Evolutionary conservation across 352 stramenopile genomes (phyloP), one percentile per base, ranked within the genome.

Genomic region (Phytophthora fragariae): DNA sequence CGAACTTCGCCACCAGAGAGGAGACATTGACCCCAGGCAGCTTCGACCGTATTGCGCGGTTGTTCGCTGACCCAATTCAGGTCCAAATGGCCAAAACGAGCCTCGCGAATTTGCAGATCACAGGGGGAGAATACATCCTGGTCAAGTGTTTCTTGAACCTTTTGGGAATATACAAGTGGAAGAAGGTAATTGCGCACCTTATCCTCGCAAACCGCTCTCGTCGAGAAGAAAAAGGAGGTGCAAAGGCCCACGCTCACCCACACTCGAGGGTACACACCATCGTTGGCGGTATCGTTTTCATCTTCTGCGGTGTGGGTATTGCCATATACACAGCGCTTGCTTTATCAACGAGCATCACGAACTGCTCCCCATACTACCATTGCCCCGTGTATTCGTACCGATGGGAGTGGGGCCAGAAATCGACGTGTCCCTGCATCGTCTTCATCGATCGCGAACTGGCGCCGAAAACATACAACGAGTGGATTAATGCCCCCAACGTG

Each of bases 151-250:
- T 78, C 6, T 67, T 89, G n/a, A 75, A 83, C 6, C 15, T 84
- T 0, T 15, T 89, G 9, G 81, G 77, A 10, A 68, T 84, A 2
- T 84, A 83, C 79, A 89, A 89, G 53, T 89, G 77, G 79, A 74
- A 75, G 7, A 84, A 82, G 27, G 78, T 86, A 4, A 82, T 85
- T 37, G 27, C 64, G 0, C 63, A 78, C 24, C 55, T 87, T 2
- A 79, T 89, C 1, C 66, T 75, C 11, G 68, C 55, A 4, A 79
- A 77, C 14, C 60, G 76, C 15, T 64, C 44, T 21, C 64, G 67
- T 5, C 68, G 66, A 33, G 46, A 77, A 50, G 65, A 73, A 5
- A 62, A 70, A n/a, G 33, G 1, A 24, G 27, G 21, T 10, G 50
- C 50, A 24, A 62, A 68, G 4, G 17, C 14, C 12, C 62, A 67